Evolutionary conservation across 176 grass and related monocot genomes (phyloP).

Genomic region (barley (Hordeum vulgare)): DNA sequence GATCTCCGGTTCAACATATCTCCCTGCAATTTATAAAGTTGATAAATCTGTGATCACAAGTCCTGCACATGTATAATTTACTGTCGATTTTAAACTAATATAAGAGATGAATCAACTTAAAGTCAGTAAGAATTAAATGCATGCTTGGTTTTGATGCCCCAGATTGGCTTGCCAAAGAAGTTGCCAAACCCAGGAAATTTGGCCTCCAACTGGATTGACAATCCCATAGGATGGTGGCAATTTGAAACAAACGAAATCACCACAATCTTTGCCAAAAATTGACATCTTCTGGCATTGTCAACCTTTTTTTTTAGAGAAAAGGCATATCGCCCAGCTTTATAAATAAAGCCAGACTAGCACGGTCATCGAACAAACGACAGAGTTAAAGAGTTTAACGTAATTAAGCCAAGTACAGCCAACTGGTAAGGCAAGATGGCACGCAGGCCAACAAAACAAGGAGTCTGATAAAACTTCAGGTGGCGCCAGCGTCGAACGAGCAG

Average conservation of each 20-base stretch:
- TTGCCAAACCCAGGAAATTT: background rate
- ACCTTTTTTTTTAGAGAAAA: too few relatives aligned
- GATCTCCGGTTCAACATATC: conserved; percentile 17
- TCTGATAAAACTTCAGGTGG: too few relatives aligned
- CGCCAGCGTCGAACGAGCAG: too few relatives aligned
- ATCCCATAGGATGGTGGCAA: background rate
- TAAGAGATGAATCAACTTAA: background rate
- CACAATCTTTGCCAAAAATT: background rate
- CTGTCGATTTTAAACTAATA: background rate
- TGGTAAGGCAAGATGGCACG: too few relatives aligned
- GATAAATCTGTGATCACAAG: background rate
- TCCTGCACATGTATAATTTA: background rate
- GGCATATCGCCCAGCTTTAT: too few relatives aligned
- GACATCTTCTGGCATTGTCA: background rate
- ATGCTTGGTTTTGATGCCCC: background rate
- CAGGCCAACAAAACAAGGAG: too few relatives aligned
- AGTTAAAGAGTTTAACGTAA: too few relatives aligned
- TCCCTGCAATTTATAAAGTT: conserved; percentile 31
- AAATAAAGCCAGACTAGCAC: too few relatives aligned
- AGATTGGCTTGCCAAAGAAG: background rate
- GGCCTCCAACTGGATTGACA: background rate
- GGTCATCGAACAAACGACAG: too few relatives aligned
- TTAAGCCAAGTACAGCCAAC: too few relatives aligned
- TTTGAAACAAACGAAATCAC: background rate
- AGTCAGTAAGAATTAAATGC: background rate